Conservation (phyloP, 2,329 filamentous ascomycete species). For the Exserohilum turcica region DNA sequence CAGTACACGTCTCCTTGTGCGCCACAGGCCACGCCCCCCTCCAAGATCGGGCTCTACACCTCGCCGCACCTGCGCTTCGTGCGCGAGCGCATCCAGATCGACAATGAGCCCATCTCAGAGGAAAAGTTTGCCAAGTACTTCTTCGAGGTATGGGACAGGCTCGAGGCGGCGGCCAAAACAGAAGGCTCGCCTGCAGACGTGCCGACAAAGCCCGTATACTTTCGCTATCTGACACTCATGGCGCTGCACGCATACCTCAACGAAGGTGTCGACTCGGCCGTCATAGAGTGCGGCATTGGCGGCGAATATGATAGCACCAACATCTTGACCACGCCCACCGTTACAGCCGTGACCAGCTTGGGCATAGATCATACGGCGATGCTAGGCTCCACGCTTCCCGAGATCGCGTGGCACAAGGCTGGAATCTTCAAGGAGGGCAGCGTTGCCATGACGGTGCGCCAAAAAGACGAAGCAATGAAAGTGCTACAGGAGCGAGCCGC, state of each 20-base stretch:
- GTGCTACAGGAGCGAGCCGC: constrained; percentile 62
- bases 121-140: constrained; percentile 76
- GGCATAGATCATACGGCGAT: constrained; percentile 85
- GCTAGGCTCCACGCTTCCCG: constrained; percentile 76
- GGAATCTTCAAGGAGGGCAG: constrained; percentile 78
- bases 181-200: constrained; percentile 57
- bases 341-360: constrained; percentile 76
- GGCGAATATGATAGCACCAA: constrained; percentile 95
- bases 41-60: constrained; percentile 78
- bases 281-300: constrained; percentile 93
- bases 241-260: constrained; percentile 81
- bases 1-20: constrained; percentile 58
- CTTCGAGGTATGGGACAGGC: constrained; percentile 79
- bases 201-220: constrained; percentile 82
- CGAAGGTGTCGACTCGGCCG: constrained; percentile 76
- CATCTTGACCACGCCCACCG: constrained; percentile 72
- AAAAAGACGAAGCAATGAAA: constrained; percentile 59
- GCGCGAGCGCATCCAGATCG: constrained; percentile 81
- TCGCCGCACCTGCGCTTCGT: constrained; percentile 85
- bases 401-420: constrained; percentile 92
- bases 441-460: constrained; percentile 66
- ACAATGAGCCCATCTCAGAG: constrained; percentile 72
- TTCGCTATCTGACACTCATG: constrained; percentile 87
- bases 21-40: constrained; percentile 40
- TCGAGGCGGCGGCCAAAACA: constrained; percentile 60